A percentile compares a stretch with the other conserved stretches of the same genome.
Conservation (phyloP, 345 rosid species). For the Populus alba region DNA sequence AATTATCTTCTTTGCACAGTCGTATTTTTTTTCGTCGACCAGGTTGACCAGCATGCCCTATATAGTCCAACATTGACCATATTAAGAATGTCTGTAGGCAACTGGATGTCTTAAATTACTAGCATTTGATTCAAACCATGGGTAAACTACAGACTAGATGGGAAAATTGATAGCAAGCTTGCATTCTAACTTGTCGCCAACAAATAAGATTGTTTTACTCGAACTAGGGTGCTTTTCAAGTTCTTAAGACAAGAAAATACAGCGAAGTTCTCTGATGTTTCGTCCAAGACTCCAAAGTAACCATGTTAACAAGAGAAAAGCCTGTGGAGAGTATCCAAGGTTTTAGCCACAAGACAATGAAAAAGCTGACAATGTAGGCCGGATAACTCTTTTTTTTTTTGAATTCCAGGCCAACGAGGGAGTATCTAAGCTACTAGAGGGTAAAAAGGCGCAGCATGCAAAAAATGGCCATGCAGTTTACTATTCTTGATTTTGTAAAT, state of each 20-base stretch:
- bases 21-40: not conserved
- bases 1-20: not conserved
- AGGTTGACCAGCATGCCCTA: not conserved
- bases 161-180: not conserved
- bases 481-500: not conserved
- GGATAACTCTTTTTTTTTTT: not conserved
- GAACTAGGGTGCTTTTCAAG: not conserved
- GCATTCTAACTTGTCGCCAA: not conserved
- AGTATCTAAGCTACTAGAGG: not conserved
- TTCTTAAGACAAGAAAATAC: not conserved
- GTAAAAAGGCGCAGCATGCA: too few species aligned
- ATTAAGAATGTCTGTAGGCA: conserved; percentile 1
- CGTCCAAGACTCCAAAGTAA: not conserved
- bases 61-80: conserved; percentile 1
- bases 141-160: not conserved
- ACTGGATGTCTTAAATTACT: not conserved
- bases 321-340: not conserved
- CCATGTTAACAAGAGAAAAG: not conserved
- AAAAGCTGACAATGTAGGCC: not conserved
- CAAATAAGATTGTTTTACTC: too few species aligned
- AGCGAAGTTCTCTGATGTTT: not conserved
- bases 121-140: not conserved
- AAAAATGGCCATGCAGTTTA: not conserved
- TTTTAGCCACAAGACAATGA: not conserved
- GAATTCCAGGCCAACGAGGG: too few species aligned